phyloP scores from a whole-genome alignment of 108 stramenopile genomes.

The Cylindrotheca closterium region DNA sequence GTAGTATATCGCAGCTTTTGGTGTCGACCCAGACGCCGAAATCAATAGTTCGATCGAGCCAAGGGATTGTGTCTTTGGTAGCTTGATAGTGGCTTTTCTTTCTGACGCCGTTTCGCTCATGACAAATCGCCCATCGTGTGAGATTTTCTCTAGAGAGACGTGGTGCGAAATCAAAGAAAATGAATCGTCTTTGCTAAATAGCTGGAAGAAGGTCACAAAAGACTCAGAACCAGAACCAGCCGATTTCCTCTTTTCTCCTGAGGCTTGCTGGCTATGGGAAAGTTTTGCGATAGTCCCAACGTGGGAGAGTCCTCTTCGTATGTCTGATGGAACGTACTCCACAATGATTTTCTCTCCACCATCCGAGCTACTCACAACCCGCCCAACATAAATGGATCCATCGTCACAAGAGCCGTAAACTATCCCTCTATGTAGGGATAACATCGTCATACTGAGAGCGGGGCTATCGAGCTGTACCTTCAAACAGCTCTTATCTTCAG shows the following conservation, averaged over 20 bases:
- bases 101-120: not conserved
- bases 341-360: constrained; percentile 9
- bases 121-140: not conserved
- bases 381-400: constrained; percentile 28
- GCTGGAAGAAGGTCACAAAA: constrained; percentile 24
- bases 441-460: constrained; percentile 20
- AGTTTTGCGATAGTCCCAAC: constrained; percentile 28
- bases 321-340: constrained; percentile 25
- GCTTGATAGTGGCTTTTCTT: not conserved
- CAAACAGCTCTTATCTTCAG: constrained; percentile 17
- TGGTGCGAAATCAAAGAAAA: constrained; percentile 17
- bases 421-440: constrained; percentile 29
- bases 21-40: constrained; percentile 5
- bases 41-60: constrained; percentile 5
- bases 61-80: not conserved
- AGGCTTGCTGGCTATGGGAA: constrained; percentile 1
- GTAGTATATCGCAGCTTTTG: constrained; percentile 8
- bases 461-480: constrained; percentile 20
- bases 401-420: constrained; percentile 32
- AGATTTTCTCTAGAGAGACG: not conserved
- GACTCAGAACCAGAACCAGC: constrained; percentile 28
- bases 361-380: not conserved
- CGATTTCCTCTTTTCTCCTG: constrained; percentile 26
- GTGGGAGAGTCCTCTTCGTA: not conserved
- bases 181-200: constrained; percentile 8